Evolutionary conservation across 306 rosid species (phyloP).

Genomic region (Lathyrus aphaca): DNA sequence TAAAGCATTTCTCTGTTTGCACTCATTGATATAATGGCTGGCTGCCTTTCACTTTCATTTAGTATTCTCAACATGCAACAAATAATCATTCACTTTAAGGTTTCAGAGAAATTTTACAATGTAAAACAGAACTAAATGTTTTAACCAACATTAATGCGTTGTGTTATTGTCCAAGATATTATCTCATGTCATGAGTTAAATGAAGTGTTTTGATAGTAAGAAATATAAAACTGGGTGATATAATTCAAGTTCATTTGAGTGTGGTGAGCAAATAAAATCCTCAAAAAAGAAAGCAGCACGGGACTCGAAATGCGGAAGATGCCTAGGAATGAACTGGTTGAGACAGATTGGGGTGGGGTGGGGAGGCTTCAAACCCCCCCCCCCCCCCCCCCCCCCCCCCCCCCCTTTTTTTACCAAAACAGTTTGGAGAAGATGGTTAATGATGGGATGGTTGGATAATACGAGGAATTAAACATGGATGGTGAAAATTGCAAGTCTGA

Average conservation of each 20-base stretch:
- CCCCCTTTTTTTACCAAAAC: not conserved
- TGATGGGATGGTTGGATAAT: not conserved
- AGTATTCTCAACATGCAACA: not conserved
- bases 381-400: no score
- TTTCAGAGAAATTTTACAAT: slow-evolving; percentile 2
- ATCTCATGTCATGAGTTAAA: slow-evolving; percentile 11
- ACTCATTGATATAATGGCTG: not conserved
- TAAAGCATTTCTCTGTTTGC: not conserved
- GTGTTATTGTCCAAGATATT: slow-evolving; percentile 23
- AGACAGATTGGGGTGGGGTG: not conserved
- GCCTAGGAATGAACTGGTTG: not conserved
- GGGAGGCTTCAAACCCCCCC: not conserved
- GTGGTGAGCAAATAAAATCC: slow-evolving; percentile 1
- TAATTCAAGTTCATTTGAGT: slow-evolving; percentile 19
- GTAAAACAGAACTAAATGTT: not conserved
- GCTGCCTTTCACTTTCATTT: slow-evolving; percentile 17
- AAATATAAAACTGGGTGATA: not conserved
- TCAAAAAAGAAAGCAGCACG: not conserved
- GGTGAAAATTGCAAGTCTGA: not conserved
- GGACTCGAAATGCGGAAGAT: no score
- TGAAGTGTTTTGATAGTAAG: slow-evolving; percentile 9
- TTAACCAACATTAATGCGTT: not conserved
- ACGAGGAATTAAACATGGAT: slow-evolving; percentile 3
- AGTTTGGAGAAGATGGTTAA: not conserved
- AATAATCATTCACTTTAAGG: slow-evolving; percentile 3